These are phyloP conservation scores for Irpex sp. DNA, from an alignment of 1,284 basidiomycete species.

Conservation along the genomic window DNA sequence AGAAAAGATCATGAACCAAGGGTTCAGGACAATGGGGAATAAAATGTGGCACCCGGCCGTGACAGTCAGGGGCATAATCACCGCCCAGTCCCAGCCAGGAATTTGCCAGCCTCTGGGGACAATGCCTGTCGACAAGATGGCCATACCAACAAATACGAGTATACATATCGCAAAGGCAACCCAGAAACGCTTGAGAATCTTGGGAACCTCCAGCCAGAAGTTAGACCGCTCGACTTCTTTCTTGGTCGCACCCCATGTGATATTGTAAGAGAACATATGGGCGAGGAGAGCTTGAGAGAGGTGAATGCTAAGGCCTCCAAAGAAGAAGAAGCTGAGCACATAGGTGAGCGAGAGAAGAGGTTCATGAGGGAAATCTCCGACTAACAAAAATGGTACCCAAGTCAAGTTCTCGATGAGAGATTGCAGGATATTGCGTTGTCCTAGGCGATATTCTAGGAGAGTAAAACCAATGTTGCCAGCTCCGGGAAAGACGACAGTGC, in stretches of 20 bases:
- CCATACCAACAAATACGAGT: constrained; percentile 45
- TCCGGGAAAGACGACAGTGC: constrained; percentile 72
- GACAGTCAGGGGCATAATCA: constrained; percentile 66
- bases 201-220: constrained; percentile 86
- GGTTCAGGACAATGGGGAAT: constrained; percentile 75
- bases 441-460: constrained; percentile 73
- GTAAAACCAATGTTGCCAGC: constrained; percentile 72
- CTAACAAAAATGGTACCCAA: constrained; percentile 81
- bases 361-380: constrained; percentile 15
- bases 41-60: constrained; percentile 62
- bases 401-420: constrained; percentile 63
- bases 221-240: constrained; percentile 82
- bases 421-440: constrained; percentile 50
- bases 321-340: constrained; percentile 75
- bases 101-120: constrained; percentile 65
- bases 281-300: constrained; percentile 71
- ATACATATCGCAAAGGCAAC: constrained; percentile 55
- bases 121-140: constrained; percentile 47
- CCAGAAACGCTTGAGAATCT: constrained; percentile 74
- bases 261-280: constrained; percentile 82
- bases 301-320: constrained; percentile 74
- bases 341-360: constrained; percentile 10
- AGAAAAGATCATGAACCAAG: constrained; percentile 71
- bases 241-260: constrained; percentile 76
- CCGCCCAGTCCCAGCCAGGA: constrained; percentile 57